Conservation (phyloP, 2,329 filamentous ascomycete species). For the Penicillium sp. region DNA sequence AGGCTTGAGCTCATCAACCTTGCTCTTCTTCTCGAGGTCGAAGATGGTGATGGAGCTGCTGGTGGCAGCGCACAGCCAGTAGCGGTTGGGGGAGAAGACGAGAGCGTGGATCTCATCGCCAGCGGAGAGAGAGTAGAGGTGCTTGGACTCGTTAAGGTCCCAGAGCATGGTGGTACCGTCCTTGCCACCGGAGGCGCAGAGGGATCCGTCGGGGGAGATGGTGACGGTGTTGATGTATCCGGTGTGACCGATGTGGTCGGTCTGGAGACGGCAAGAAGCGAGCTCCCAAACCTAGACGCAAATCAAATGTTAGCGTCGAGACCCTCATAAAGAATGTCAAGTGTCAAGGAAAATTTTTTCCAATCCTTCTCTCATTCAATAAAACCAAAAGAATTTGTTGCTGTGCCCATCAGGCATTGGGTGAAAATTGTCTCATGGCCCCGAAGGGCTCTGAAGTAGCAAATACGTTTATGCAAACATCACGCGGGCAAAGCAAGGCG, state of each 20-base stretch:
- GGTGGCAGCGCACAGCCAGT: slow-evolving; percentile 99
- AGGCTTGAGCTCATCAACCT: slow-evolving; percentile 99
- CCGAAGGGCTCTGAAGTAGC: slow-evolving; percentile 98
- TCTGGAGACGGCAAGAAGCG: slow-evolving; percentile 98
- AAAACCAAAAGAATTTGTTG: slow-evolving; percentile 14
- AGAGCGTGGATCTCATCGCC: slow-evolving; percentile 99
- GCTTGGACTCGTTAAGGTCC: slow-evolving; percentile 99
- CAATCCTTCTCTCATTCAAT: slow-evolving; percentile 16
- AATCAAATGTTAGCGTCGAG: slow-evolving; percentile 21
- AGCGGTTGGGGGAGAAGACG: slow-evolving; percentile 99
- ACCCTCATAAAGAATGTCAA: slow-evolving; percentile 4
- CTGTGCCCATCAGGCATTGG: slow-evolving; percentile 50
- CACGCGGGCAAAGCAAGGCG: slow-evolving; percentile 57
- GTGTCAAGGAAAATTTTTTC: slow-evolving; percentile 12
- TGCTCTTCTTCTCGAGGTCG: slow-evolving; percentile 99
- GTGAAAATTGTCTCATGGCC: slow-evolving; percentile 99
- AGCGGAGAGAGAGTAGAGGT: slow-evolving; percentile 99
- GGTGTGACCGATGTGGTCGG: slow-evolving; percentile 99
- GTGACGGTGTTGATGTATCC: slow-evolving; percentile 99
- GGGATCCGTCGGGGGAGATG: slow-evolving; percentile 98
- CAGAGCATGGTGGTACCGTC: slow-evolving; percentile 99
- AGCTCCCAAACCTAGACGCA: slow-evolving; percentile 89
- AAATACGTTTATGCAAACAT: slow-evolving; percentile 99
- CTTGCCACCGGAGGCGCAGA: slow-evolving; percentile 98
- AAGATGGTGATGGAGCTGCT: slow-evolving; percentile 99